Conservation (phyloP, 208 protist species). For the Porcisia deanei region DNA sequence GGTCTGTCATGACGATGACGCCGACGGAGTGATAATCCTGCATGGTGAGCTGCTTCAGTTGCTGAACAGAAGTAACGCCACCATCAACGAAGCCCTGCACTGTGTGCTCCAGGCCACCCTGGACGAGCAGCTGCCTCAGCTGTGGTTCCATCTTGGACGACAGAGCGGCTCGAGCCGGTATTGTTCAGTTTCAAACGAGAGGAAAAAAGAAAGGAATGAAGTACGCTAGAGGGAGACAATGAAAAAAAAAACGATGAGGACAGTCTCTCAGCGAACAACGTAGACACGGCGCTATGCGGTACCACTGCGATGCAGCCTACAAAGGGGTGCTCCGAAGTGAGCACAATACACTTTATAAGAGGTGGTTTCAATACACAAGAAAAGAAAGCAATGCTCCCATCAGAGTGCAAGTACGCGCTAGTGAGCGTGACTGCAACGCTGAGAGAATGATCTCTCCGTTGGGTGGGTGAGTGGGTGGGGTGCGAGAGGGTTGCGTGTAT, state of each 20-base stretch:
- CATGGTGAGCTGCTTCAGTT: slow-evolving; percentile 89
- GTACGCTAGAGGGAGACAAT: not conserved
- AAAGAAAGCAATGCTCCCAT: not conserved
- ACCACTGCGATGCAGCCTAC: not conserved
- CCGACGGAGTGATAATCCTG: slow-evolving; percentile 92
- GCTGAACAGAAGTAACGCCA: slow-evolving; percentile 65
- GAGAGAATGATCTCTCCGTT: not conserved
- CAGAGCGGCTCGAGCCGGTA: not conserved
- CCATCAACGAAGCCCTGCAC: slow-evolving; percentile 83
- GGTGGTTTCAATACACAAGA: not conserved
- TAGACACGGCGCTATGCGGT: not conserved
- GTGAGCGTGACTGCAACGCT: not conserved
- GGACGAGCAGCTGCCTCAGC: slow-evolving; percentile 74
- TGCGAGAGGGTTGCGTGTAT: not conserved
- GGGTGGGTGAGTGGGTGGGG: too few species aligned
- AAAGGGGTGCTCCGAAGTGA: not conserved
- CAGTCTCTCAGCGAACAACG: not conserved
- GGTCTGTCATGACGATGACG: slow-evolving; percentile 90
- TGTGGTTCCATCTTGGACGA: slow-evolving; percentile 65
- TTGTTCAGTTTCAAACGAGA: not conserved
- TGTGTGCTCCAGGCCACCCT: slow-evolving; percentile 79
- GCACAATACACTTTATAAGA: not conserved
- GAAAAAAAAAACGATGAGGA: not conserved
- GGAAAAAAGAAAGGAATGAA: slow-evolving; percentile 3
- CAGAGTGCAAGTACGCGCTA: not conserved